Evolutionary conservation across 2,329 filamentous ascomycete species (phyloP).

Genomic region (Decorospora gaudefroyi): DNA sequence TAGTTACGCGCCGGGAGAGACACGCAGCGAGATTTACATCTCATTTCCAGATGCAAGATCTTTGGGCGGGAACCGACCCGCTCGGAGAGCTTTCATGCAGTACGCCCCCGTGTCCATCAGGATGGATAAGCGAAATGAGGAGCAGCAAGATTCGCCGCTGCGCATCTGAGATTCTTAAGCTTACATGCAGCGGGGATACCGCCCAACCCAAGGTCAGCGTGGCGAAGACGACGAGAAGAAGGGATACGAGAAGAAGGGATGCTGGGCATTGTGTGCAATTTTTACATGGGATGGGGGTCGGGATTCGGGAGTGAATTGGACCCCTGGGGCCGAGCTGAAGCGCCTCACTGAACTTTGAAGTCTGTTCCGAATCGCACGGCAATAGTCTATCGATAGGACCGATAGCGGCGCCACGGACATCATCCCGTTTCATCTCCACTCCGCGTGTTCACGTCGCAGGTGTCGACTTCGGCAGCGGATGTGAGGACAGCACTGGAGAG

Average conservation of each 20-base stretch:
- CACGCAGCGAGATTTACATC: no score
- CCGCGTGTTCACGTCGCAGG: constrained; percentile 12
- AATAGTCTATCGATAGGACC: constrained; percentile 7
- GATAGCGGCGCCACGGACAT: constrained; percentile 1
- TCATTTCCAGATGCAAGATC: constrained; percentile 3
- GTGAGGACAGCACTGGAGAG: constrained; percentile 6
- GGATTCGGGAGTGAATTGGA: no score
- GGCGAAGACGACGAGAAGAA: constrained; percentile 1
- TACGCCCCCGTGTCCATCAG: constrained; percentile 14
- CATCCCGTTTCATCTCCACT: constrained; percentile 14
- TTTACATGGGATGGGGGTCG: no score
- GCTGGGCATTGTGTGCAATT: no score
- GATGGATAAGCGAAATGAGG: constrained; percentile 24
- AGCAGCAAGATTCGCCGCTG: constrained; percentile 20
- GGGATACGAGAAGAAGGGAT: background rate
- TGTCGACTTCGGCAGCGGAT: constrained; percentile 1
- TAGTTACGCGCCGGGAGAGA: no score
- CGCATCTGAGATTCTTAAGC: constrained; percentile 13
- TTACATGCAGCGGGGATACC: background rate
- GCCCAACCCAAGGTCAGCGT: constrained; percentile 4
- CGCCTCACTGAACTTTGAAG: background rate
- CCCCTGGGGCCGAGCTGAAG: background rate
- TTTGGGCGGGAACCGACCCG: constrained; percentile 17
- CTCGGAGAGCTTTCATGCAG: constrained; percentile 16
- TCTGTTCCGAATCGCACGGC: constrained; percentile 13